Base-by-base conservation (phyloP, 2,329 filamentous ascomycete species). In the Cytospora mali region DNA sequence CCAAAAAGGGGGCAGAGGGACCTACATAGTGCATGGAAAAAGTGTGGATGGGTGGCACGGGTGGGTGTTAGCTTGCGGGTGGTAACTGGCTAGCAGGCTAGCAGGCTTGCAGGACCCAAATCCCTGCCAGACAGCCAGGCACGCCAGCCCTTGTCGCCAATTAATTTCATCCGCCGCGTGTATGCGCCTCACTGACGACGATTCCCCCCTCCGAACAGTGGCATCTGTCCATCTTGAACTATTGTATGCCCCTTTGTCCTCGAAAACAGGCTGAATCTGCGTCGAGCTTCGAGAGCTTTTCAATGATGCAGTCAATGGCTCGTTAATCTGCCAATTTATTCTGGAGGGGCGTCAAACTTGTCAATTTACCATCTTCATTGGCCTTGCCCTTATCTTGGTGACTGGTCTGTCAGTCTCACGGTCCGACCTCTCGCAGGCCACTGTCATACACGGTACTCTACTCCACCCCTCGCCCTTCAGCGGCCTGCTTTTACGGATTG, bases 221-320 rank as follows among this genome's bases (percentile, higher is more conserved):
- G n/a, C 16, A 35, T 14, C 35, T 18, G 35, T 18, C 35, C 35
- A 39, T 18, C 14, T n/a, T 11, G 33, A 42, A 13, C n/a, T 13
- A 11, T 4, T 13, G 11, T 10, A 4, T 3, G 10, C n/a, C 42
- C 21, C 42, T 23, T 23, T 6, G 42, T 46, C 5, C 42, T 46
- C 42, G 9, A 46, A 2, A 23, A 21, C 14, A n/a, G 23, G 42
- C 11, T 23, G 42, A 23, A 4, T 46, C 1, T 46, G n/a, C 10
- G n/a, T n/a, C 11, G 16, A 46, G n/a, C 21, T 46, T 21, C 42
- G 18, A 46, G n/a, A 7, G n/a, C 3, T 31, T 48, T 25, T 46
- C 58, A 13, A 60, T 54, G 58, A 53, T 35, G 50, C 14, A 49
- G 35, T 49, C 50, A 21, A 55, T 49, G 58, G 58, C 39, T 27